Base-by-base conservation (phyloP, 129 eudicot species). In the Lonicera japonica region DNA sequence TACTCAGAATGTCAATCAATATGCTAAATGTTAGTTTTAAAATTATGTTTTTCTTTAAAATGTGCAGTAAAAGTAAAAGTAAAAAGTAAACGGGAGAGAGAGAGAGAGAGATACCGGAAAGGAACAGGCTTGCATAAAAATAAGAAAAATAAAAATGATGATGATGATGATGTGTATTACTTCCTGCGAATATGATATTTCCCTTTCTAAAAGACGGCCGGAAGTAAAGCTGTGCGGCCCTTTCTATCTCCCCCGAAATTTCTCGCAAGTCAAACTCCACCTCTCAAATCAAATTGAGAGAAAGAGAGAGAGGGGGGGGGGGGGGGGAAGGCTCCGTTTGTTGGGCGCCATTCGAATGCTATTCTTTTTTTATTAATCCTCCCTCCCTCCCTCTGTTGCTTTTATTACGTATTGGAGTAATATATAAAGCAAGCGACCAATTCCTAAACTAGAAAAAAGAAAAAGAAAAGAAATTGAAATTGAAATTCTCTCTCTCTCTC, bases 341-440 rank as follows among this genome's bases (percentile, higher is more conserved):
- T 47, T 48, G 4, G 68, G 54, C 58, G 58, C 68, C 57, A 23
- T 25, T 47, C 23, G 46, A 21, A 63, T 56, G 61, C 61, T 11
- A 56, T 56, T 18, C 61, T 11, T 14, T 23, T 11, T 10, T 12
- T 15, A 8, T n/a, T 54, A 54, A 4, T 19, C 4, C 25, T 21
- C 15, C 1, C 8, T 5, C 39, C 4, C 0, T n/a, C n/a, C n/a
- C n/a, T 54, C 1, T 12, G 0, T 0, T 24, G 14, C 39, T 23
- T 8, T 0, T 55, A 55, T 8, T 20, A 52, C 21, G 0, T 20
- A 52, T 14, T 0, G 29, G 47, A 51, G 69, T 64, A 64, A 51
- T 29, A 64, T 64, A 25, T 29, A 64, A 64, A 29, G 58, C 68
- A 63, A 47, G 69, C 69, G 45, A 63, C 67, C 67, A 22, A 24